These are phyloP conservation scores for Naganishia sp. DNA, from an alignment of 1,284 basidiomycete species.

Conservation along the genomic window DNA sequence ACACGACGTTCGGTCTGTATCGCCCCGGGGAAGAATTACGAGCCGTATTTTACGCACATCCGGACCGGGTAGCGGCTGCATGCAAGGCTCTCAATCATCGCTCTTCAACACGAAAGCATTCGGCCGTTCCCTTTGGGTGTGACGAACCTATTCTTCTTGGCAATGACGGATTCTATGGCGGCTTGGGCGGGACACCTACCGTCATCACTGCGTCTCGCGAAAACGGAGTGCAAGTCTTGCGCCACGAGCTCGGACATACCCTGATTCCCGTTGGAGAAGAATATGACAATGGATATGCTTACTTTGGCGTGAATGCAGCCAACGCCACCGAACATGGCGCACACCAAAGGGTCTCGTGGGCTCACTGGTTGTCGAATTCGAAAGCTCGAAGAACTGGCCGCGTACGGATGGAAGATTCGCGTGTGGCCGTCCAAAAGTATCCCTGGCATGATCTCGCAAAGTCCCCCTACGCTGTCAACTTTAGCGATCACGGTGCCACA, in stretches of 20 bases:
- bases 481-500: constrained; percentile 48
- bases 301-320: constrained; percentile 71
- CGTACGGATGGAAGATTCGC: constrained; percentile 65
- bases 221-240: constrained; percentile 74
- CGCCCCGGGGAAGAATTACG: constrained; percentile 75
- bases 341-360: constrained; percentile 61
- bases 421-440: constrained; percentile 74
- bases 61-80: constrained; percentile 66
- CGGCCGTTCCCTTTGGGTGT: constrained; percentile 57
- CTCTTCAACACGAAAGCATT: constrained; percentile 33
- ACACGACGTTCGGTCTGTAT: constrained; percentile 75
- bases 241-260: constrained; percentile 69
- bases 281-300: constrained; percentile 77
- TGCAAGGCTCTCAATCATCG: constrained; percentile 60
- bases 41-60: constrained; percentile 71
- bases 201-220: constrained; percentile 75
- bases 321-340: constrained; percentile 41
- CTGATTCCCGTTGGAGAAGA: constrained; percentile 71
- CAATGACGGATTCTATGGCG: constrained; percentile 79
- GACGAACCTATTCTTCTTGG: constrained; percentile 77
- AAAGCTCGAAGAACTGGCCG: constrained; percentile 13
- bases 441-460: constrained; percentile 39
- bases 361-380: constrained; percentile 66
- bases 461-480: constrained; percentile 57
- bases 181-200: constrained; percentile 80